phyloP scores from a whole-genome alignment of 495 filamentous ascomycete species.

The Tuber magnatum region DNA sequence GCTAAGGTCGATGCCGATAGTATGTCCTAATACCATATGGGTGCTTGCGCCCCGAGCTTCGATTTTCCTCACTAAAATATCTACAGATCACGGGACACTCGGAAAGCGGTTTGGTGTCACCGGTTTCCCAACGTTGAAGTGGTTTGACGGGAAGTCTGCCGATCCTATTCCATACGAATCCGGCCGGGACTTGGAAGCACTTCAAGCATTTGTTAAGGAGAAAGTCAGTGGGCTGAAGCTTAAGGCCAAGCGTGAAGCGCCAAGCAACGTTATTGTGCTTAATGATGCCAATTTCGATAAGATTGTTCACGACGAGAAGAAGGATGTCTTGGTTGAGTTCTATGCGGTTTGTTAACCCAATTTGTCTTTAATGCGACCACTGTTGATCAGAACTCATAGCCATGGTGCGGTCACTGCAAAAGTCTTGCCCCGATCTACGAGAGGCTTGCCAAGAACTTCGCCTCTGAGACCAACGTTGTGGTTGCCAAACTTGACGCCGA shows the following conservation, averaged over 20 bases:
- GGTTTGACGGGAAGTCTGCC: constrained; percentile 94
- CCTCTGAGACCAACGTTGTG: constrained; percentile 64
- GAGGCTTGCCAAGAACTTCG: constrained; percentile 73
- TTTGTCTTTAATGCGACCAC: no score
- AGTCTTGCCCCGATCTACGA: constrained; percentile 86
- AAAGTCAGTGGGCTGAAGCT: constrained; percentile 72
- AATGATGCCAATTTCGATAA: constrained; percentile 67
- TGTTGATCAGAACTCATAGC: constrained; percentile 23
- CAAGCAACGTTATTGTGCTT: constrained; percentile 70
- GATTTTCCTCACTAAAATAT: constrained; percentile 8
- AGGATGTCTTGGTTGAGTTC: constrained; percentile 91
- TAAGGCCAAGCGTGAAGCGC: constrained; percentile 61
- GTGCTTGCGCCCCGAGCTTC: background rate
- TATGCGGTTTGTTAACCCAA: constrained; percentile 31
- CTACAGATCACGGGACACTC: constrained; percentile 60
- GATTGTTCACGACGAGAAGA: constrained; percentile 63
- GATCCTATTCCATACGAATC: constrained; percentile 78
- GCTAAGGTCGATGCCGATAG: constrained; percentile 91
- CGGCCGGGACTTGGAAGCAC: constrained; percentile 78
- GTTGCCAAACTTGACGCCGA: constrained; percentile 95
- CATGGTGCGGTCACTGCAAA: constrained; percentile 77
- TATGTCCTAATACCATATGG: constrained; percentile 12
- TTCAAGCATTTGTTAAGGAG: constrained; percentile 71
- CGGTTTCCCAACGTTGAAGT: constrained; percentile 95
- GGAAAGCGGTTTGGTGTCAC: constrained; percentile 80